A percentile compares a stretch with the other conserved stretches of the same genome.
Conservation (phyloP, 1,139 yeast genomes). For the Pichia sp. region DNA sequence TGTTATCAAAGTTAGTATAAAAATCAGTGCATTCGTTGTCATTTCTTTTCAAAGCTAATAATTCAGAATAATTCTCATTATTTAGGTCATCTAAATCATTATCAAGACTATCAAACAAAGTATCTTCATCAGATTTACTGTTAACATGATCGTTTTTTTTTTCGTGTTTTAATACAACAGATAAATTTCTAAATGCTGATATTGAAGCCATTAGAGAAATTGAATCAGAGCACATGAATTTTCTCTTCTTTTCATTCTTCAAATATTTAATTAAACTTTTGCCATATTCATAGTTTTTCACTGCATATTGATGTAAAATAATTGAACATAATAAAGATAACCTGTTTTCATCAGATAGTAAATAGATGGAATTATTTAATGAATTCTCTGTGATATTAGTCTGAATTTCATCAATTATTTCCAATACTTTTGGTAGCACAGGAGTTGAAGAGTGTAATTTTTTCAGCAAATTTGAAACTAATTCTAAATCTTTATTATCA, state of each 20-base stretch:
- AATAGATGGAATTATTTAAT: slow-evolving; percentile 9
- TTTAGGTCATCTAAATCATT: not conserved
- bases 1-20: not conserved
- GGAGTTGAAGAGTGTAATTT: slow-evolving; percentile 12
- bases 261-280: slow-evolving; percentile 22
- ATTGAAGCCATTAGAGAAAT: slow-evolving; percentile 25
- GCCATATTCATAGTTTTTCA: slow-evolving; percentile 19
- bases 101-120: no score
- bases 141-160: not conserved
- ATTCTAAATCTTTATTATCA: slow-evolving; percentile 1
- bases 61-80: not conserved
- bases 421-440: slow-evolving; percentile 19
- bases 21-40: no score
- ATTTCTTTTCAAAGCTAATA: not conserved
- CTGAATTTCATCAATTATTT: slow-evolving; percentile 14
- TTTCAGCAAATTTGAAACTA: not conserved
- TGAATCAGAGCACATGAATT: slow-evolving; percentile 14
- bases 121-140: not conserved
- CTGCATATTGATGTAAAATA: slow-evolving; percentile 24
- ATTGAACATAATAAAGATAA: slow-evolving; percentile 25
- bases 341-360: slow-evolving; percentile 26
- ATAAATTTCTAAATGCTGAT: slow-evolving; percentile 22
- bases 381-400: slow-evolving; percentile 1
- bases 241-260: slow-evolving; percentile 10
- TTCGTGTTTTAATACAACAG: slow-evolving; percentile 17